A percentile compares a stretch with the other conserved stretches of the same genome.
phyloP scores from a whole-genome alignment of 2,329 filamentous ascomycete genomes.

The Botrytis squamosa region DNA sequence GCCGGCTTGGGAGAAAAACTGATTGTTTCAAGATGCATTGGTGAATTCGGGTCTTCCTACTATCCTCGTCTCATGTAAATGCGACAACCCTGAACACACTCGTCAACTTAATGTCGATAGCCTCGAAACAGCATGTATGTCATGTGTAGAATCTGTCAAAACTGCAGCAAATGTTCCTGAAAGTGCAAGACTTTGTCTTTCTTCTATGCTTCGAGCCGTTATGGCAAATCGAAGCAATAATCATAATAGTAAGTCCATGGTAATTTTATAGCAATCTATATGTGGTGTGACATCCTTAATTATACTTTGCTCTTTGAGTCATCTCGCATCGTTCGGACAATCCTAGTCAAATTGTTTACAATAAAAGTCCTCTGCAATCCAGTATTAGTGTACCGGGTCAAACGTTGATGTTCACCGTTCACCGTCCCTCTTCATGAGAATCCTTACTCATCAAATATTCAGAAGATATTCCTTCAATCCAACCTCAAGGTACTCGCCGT shows the following conservation, averaged over 20 bases:
- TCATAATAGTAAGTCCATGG: slow-evolving; percentile 58
- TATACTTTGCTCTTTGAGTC: slow-evolving; percentile 6
- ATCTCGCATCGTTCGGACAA: not conserved
- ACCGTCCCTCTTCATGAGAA: not conserved
- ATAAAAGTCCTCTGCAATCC: not conserved
- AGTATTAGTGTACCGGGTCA: not conserved
- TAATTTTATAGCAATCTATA: slow-evolving; percentile 8
- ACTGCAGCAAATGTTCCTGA: slow-evolving; percentile 69
- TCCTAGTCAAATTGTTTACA: slow-evolving; percentile 7
- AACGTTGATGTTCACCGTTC: not conserved
- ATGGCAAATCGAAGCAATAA: slow-evolving; percentile 53
- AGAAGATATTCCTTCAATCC: slow-evolving; percentile 8
- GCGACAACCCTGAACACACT: slow-evolving; percentile 70
- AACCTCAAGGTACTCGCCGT: slow-evolving; percentile 47
- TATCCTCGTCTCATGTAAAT: slow-evolving; percentile 85
- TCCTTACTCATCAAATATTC: not conserved
- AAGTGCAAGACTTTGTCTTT: slow-evolving; percentile 72
- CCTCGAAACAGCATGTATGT: slow-evolving; percentile 65
- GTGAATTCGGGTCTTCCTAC: slow-evolving; percentile 71
- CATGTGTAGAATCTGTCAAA: slow-evolving; percentile 70
- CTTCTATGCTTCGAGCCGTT: slow-evolving; percentile 70
- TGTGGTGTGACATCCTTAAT: slow-evolving; percentile 22
- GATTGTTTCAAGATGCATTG: slow-evolving; percentile 60
- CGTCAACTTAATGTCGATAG: slow-evolving; percentile 69
- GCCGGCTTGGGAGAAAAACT: slow-evolving; percentile 14